Percentiles rank a stretch among this genome's conserved stretches.
Conservation (phyloP, 2,329 filamentous ascomycete species). For the Fusarium sp. region DNA sequence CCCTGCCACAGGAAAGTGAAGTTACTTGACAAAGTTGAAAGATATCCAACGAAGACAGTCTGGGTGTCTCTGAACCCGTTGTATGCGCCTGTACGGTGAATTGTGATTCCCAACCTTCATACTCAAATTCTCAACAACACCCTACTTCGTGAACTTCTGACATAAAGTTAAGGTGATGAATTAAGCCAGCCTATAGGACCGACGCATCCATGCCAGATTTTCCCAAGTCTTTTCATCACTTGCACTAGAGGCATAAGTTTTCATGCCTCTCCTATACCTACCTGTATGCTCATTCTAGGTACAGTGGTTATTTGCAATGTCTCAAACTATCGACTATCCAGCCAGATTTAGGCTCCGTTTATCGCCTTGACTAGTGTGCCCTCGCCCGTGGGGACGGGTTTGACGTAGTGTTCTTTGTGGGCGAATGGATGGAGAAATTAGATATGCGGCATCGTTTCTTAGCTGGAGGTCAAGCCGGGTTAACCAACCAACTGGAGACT, state of each 20-base stretch:
- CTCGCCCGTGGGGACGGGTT: constrained; percentile 35
- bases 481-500: constrained; percentile 21
- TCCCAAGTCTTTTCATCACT: background rate
- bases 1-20: background rate
- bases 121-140: background rate
- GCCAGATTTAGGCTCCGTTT: constrained; percentile 22
- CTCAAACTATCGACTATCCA: constrained; percentile 17
- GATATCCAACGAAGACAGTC: too few species aligned
- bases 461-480: background rate
- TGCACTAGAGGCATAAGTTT: background rate
- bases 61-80: background rate
- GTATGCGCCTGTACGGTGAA: background rate
- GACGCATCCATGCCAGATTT: background rate
- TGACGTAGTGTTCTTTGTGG: constrained; percentile 22
- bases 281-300: background rate
- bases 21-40: background rate
- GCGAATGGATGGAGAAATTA: constrained; percentile 27
- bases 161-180: background rate
- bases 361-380: constrained; percentile 36
- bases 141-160: background rate
- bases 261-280: background rate
- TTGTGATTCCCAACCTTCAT: background rate
- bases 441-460: constrained; percentile 9
- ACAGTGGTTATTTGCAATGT: constrained; percentile 5
- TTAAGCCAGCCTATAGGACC: background rate